phyloP scores from a whole-genome alignment of 2,329 filamentous ascomycete genomes.

The Sporothrix pseudoabietina region DNA sequence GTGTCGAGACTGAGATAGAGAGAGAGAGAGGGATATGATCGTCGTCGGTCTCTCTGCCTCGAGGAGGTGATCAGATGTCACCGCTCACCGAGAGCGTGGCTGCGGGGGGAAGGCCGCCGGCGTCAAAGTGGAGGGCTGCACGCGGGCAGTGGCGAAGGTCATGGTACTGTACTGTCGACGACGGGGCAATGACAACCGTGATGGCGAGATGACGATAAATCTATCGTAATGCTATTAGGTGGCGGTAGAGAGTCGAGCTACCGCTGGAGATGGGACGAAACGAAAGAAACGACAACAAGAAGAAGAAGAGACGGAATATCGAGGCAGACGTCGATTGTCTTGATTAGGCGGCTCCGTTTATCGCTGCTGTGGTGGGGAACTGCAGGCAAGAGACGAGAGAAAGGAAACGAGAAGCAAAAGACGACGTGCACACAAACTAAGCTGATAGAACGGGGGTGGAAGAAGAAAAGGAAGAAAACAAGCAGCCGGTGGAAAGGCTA shows the following conservation, averaged over 20 bases:
- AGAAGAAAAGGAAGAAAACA: neutral
- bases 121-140: constrained; percentile 28
- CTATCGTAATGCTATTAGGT: neutral
- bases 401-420: neutral
- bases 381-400: neutral
- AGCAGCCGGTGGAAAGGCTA: neutral
- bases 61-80: neutral
- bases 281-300: neutral
- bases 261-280: constrained; percentile 6
- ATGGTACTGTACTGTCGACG: constrained; percentile 29
- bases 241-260: neutral
- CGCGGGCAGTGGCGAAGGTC: constrained; percentile 31
- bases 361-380: constrained; percentile 2
- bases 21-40: neutral
- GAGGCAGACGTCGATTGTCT: constrained; percentile 20
- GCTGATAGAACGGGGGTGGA: neutral
- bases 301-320: neutral
- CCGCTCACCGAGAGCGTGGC: constrained; percentile 30
- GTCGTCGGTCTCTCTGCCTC: neutral
- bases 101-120: constrained; percentile 23
- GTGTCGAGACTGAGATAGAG: neutral
- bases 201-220: neutral
- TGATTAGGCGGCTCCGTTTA: constrained; percentile 13
- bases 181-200: neutral
- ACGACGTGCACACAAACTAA: neutral